Conservation (phyloP, 441 rosid genomes). For the Adansonia rubrostipa region DNA sequence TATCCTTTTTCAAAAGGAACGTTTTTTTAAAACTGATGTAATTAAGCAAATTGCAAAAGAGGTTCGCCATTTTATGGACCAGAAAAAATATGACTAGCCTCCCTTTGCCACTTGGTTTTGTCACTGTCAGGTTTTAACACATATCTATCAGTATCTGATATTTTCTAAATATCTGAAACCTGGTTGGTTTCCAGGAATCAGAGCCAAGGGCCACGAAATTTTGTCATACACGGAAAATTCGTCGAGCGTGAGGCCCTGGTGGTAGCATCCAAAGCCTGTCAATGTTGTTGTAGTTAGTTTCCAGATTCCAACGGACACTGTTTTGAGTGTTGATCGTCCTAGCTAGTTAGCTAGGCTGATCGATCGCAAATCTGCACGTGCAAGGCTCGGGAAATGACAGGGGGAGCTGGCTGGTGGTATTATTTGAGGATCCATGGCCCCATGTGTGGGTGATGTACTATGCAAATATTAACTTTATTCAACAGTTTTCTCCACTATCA, state of each 20-base stretch:
- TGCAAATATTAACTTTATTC: not conserved
- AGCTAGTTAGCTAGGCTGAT: not conserved
- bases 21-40: not conserved
- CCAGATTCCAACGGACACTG: not conserved
- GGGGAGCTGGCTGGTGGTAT: not conserved
- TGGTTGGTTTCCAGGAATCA: conserved; percentile 10
- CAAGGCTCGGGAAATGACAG: not conserved
- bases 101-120: not conserved
- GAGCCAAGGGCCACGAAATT: not conserved
- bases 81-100: not conserved
- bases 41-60: not conserved
- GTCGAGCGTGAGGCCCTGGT: not conserved
- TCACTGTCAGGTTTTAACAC: not conserved
- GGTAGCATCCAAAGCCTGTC: not conserved
- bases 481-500: not conserved
- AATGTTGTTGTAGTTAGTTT: not conserved
- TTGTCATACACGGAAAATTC: not conserved
- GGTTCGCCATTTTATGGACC: not conserved
- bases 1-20: not conserved
- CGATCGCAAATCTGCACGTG: conserved; percentile 5
- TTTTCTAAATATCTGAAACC: not conserved
- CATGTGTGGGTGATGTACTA: not conserved
- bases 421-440: not conserved
- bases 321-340: not conserved
- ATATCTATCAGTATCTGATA: not conserved